phyloP scores from a whole-genome alignment of 208 protist genomes.

The Acanthamoeba royreba region DNA sequence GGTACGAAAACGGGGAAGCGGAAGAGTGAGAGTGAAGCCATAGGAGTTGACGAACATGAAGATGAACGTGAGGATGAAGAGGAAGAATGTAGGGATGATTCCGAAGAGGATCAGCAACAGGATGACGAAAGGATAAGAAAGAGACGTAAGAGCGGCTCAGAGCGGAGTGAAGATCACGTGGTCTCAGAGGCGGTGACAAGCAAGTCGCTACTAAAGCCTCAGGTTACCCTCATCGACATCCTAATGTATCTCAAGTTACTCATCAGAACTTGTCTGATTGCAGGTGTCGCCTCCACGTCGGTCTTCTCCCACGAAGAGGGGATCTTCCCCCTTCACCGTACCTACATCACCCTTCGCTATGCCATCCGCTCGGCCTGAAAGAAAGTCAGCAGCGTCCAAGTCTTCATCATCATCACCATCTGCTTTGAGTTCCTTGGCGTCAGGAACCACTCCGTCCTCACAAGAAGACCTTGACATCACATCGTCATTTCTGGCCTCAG shows the following conservation, averaged over 20 bases:
- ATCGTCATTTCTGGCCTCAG: neutral
- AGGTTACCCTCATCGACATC: too few species aligned
- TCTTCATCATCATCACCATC: neutral
- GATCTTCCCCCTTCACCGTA: neutral
- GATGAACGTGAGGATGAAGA: neutral
- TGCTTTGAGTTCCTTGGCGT: neutral
- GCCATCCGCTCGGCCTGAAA: neutral
- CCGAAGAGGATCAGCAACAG: too few species aligned
- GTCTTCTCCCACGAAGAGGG: neutral
- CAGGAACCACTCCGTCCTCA: neutral
- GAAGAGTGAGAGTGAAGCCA: neutral
- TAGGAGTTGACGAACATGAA: neutral
- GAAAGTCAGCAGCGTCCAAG: neutral
- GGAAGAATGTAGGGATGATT: too few species aligned
- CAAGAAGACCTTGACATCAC: neutral
- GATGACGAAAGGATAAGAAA: too few species aligned
- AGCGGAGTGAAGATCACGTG: too few species aligned
- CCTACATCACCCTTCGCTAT: neutral
- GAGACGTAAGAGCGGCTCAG: too few species aligned
- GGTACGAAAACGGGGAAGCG: neutral
- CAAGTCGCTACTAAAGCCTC: too few species aligned
- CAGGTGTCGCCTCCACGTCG: neutral
- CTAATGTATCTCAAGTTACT: neutral
- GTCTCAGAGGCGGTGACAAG: too few species aligned
- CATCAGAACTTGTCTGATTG: neutral